Base-by-base conservation (phyloP, 2,329 filamentous ascomycete genomes). In the Fusarium poae region DNA sequence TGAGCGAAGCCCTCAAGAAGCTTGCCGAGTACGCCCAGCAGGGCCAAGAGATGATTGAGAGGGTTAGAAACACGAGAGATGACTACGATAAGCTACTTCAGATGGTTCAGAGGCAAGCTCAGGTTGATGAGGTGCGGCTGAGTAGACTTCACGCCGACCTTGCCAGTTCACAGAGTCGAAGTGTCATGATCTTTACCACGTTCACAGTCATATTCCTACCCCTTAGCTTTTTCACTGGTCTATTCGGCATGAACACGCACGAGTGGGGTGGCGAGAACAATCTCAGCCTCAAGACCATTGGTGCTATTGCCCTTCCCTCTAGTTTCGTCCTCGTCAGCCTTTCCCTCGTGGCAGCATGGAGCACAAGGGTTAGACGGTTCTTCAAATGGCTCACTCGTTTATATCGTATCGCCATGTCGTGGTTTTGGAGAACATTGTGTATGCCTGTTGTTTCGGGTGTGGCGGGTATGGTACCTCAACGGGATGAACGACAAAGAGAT, bases 21-120 rank as follows among this genome's bases (percentile, higher is more conserved):
- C 75, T 90, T 3, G 82, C 82, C 3, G 87, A 88, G 56, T 90
- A 89, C 72, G 81, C 81, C 18, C 81, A 82, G 21, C 83, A 86
- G 58, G 80, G 86, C 1, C 77, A 78, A 4, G 86, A 89, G 53
- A 90, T 91, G 88, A 79, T 85, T 9, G 79, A 83, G 35, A 81
- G 87, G n/a, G 87, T 88, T 1, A 82, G 85, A 15, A 79, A 80
- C 5, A 88, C 88, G 3, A 82, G 88, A 39, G 87, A 86, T 45
- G 88, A 89, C 65, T 90, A 89, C 66, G 87, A 89, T 70, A 89
- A 89, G 66, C 82, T 91, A 7, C 84, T 90, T 15, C 87, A 90
- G 75, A 88, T 91, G 82, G 88, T 89, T 40, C 88, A 90, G 73
- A 86, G 88, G 18, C 88, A 90, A 71, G 88, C 88, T 0, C 88